These are phyloP conservation scores for Sherardia arvensis DNA, from an alignment of 257 asterid genomes.

Conservation along the genomic window DNA sequence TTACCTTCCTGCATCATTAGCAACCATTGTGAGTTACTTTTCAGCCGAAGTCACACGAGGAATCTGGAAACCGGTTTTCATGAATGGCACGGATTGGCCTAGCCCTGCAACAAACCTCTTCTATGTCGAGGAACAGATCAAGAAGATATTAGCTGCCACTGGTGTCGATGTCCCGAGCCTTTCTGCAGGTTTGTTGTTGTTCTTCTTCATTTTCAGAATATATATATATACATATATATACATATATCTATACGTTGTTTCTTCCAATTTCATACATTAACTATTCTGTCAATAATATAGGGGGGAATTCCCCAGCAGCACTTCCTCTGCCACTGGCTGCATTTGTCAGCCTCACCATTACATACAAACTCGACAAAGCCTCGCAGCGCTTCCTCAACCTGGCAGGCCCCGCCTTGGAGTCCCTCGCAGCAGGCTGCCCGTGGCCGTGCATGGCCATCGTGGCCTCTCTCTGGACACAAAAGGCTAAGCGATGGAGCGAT, in stretches of 20 bases:
- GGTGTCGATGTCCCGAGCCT: conserved; percentile 97
- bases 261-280: conserved; percentile 1
- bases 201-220: too few relatives aligned
- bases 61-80: conserved; percentile 85
- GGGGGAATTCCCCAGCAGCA: conserved; percentile 75
- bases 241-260: too few relatives aligned
- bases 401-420: conserved; percentile 95
- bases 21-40: conserved; percentile 87
- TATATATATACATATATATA: too few relatives aligned
- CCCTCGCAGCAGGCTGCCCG: conserved; percentile 97
- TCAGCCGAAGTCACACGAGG: conserved; percentile 99
- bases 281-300: conserved; percentile 24
- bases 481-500: conserved; percentile 90
- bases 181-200: conserved; percentile 55
- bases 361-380: conserved; percentile 88
- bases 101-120: conserved; percentile 94
- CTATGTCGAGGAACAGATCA: conserved; percentile 84
- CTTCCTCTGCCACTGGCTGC: conserved; percentile 98
- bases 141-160: conserved; percentile 86
- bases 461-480: conserved; percentile 94
- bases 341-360: conserved; percentile 92
- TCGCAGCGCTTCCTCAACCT: conserved; percentile 90
- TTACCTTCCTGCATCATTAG: conserved; percentile 95
- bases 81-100: conserved; percentile 99
- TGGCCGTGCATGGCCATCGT: conserved; percentile 99